Evolutionary conservation across 352 stramenopile species (phyloP), one percentile per base, ranked within the genome.

Genomic region (Pythium insidiosum): DNA sequence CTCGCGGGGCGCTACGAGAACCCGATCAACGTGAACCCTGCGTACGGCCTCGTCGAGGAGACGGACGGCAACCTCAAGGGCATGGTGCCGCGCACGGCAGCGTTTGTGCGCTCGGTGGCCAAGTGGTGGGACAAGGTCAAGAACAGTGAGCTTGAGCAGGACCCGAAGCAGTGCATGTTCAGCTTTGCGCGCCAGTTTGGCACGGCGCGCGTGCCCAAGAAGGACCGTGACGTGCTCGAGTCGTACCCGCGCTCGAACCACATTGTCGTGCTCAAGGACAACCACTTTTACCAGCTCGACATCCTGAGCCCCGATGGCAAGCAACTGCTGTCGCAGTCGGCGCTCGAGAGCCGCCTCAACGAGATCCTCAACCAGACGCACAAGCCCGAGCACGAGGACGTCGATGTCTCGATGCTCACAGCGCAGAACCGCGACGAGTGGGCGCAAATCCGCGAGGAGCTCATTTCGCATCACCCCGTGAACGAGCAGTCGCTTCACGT

Each of bases 51-150:
- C 22, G 46, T 88, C 16, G 77, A 94, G 36, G 80, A 93, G 59
- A 85, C 71, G 3, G 72, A 88, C 7, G 74, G 73, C 15, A 86
- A 88, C 38, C 55, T 89, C 9, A 46, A 83, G 40, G 70, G 66
- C 23, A 69, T 84, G 58, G 50, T 88, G 26, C 71, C 69, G 44
- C 79, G 82, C 49, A 83, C 76, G 13, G 74, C 80, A 15, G 73
- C 73, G 37, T 90, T 94, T 38, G 71, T 89, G 51, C 71, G 70
- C 51, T 92, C 82, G 38, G 72, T 84, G 43, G 51, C 74, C 58
- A 94, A 94, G 64, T 95, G 85, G 79, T 95, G 81, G 75, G 43
- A 66, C 16, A 95, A 94, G 40, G 81, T 95, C 38, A 89, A 91
- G 67, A 74, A 42, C 45, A 88, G 81, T 53, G 73, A 91, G 52